A percentile compares a stretch with the other conserved stretches of the same genome.
Conservation (phyloP, 352 stramenopile species). For the Phytopythium delawarense region DNA sequence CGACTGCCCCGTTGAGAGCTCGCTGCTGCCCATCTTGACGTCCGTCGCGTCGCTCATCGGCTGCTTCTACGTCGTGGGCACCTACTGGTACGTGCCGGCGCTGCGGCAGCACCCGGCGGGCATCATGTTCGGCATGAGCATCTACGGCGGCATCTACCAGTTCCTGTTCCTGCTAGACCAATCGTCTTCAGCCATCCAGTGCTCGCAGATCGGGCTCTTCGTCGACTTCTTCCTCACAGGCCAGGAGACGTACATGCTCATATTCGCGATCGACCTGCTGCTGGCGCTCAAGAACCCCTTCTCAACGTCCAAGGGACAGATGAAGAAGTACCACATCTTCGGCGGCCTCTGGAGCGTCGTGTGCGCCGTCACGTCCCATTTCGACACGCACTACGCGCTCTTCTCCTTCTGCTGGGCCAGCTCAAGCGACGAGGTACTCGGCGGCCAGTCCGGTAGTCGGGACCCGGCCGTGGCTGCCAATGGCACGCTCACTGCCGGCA, state of each 20-base stretch:
- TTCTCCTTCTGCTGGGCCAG: constrained; percentile 83
- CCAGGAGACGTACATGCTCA: constrained; percentile 87
- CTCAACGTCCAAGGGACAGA: constrained; percentile 72
- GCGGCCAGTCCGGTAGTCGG: constrained; percentile 5
- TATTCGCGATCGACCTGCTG: constrained; percentile 83
- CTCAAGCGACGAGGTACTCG: constrained; percentile 42
- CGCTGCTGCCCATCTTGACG: constrained; percentile 54
- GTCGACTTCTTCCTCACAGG: constrained; percentile 82
- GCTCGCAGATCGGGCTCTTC: constrained; percentile 56
- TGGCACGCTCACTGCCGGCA: constrained; percentile 44
- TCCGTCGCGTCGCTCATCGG: constrained; percentile 65
- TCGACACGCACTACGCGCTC: constrained; percentile 68
- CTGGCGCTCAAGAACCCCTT: constrained; percentile 85
- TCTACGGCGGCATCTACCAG: constrained; percentile 81
- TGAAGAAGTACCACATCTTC: constrained; percentile 77
- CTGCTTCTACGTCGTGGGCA: constrained; percentile 75
- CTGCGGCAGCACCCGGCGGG: constrained; percentile 75
- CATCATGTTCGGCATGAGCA: constrained; percentile 85
- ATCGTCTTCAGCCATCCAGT: constrained; percentile 36
- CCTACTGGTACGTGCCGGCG: constrained; percentile 59
- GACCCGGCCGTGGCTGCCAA: constrained; percentile 13
- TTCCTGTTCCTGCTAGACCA: constrained; percentile 70
- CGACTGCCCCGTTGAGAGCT: constrained; percentile 40
- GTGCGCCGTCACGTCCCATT: constrained; percentile 68
- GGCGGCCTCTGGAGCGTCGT: constrained; percentile 67